These are phyloP conservation scores for Rhizophora mangle DNA, from an alignment of 345 rosid species.

Conservation along the genomic window DNA sequence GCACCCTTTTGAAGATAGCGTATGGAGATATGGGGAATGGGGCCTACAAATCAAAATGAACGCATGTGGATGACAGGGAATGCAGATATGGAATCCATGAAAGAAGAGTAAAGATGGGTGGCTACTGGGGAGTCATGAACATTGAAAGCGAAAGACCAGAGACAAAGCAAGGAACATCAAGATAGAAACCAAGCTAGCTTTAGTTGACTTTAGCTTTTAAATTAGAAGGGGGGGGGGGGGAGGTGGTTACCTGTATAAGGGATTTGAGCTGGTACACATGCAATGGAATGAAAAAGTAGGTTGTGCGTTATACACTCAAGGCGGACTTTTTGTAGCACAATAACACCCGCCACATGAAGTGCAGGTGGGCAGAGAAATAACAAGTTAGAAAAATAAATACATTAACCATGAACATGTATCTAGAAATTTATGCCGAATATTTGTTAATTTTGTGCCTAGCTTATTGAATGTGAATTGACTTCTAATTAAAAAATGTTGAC, in stretches of 20 bases:
- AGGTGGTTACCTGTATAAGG: conserved; percentile 24
- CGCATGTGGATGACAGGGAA: conserved; percentile 44
- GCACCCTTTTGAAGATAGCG: conserved; percentile 18
- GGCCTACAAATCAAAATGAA: conserved; percentile 40
- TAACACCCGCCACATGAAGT: no score
- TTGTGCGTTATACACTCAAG: neutral
- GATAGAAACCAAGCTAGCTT: conserved; percentile 35
- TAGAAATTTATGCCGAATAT: no score
- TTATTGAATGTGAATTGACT: no score
- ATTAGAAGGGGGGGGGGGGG: neutral
- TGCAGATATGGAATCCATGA: conserved; percentile 25
- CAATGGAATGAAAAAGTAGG: conserved; percentile 17
- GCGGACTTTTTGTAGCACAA: neutral
- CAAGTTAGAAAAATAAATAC: no score
- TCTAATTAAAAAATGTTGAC: no score
- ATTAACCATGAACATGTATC: no score
- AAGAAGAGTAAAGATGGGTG: conserved; percentile 20
- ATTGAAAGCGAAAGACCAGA: conserved; percentile 39
- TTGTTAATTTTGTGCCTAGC: no score
- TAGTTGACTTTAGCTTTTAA: conserved; percentile 28
- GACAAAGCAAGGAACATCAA: conserved; percentile 51
- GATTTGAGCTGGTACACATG: conserved; percentile 26
- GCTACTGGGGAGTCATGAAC: conserved; percentile 14
- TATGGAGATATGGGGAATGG: conserved; percentile 8
- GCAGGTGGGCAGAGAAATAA: no score